A percentile compares a stretch with the other conserved stretches of the same genome.
Evolutionary conservation across 2,329 filamentous ascomycete genomes (phyloP).

Genomic region (Trichoderma sp.): DNA sequence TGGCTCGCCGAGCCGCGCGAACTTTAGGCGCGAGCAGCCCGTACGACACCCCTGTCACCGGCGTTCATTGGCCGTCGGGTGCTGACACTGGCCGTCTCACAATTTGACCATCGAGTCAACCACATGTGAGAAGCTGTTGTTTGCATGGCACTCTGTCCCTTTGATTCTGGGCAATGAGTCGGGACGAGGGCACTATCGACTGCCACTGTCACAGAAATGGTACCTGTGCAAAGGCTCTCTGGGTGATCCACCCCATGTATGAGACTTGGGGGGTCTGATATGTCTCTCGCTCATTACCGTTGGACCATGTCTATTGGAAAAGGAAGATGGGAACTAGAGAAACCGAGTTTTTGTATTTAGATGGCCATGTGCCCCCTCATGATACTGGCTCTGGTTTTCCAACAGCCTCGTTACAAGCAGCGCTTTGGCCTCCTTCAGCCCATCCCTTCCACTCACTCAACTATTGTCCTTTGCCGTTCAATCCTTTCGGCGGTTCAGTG

Average conservation of each 20-base stretch:
- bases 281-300: background rate
- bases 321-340: background rate
- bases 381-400: background rate
- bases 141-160: background rate
- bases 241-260: background rate
- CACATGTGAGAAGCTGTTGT: background rate
- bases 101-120: conserved; percentile 17
- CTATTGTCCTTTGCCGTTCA: conserved; percentile 36
- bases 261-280: background rate
- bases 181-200: background rate
- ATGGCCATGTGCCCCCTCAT: conserved; percentile 16
- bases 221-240: background rate
- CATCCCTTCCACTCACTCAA: background rate
- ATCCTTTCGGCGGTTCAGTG: conserved; percentile 42
- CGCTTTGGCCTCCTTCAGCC: conserved; percentile 22
- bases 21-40: conserved; percentile 6
- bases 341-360: conserved; percentile 26
- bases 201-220: background rate
- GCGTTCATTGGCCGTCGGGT: conserved; percentile 17
- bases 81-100: conserved; percentile 24
- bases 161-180: background rate
- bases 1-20: background rate
- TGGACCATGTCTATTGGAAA: conserved; percentile 5
- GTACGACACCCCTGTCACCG: background rate
- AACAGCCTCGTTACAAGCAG: background rate